Evolutionary conservation across 2,329 filamentous ascomycete genomes (phyloP), one percentile per base, ranked within the genome.

Genomic region (Rhynchosporium graminicola): DNA sequence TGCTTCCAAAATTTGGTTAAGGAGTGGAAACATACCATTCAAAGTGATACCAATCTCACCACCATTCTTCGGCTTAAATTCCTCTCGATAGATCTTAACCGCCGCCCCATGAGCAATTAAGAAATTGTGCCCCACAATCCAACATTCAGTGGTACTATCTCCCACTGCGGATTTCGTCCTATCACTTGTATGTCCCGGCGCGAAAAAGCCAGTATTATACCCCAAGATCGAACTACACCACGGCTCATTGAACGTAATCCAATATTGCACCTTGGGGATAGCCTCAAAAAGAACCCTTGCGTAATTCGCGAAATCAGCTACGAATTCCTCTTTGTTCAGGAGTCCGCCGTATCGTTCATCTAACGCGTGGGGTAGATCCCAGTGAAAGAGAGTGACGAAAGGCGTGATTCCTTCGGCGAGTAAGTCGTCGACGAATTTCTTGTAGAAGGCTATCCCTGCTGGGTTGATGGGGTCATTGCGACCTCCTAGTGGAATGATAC

Each of bases 201-300:
- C 92, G 73, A 93, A 92, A 65, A 86, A 79, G 33, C 92, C 92
- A 47, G 83, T 85, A 73, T 83, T 89, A 77, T 94, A 95, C 42
- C 91, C 91, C 47, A 95, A 82, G 65, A 95, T 87, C 58, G 88
- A 86, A 67, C 86, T 90, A 77, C 91, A 96, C 87, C 90, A 95
- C 3, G 92, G 92, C 79, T 96, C 91, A 75, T 95, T 95, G 79
- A 94, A 92, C 31, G 91, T 95, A 75, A 93, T 91, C 92, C 92
- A 96, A 77, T 91, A 83, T 80, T 92, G 91, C 72, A 92, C 91
- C 76, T 87, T 88, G 59, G 87, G 83, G 55, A 96, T 81, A 0
- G 87, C 84, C 73, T 88, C 82, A 79, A 92, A 96, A 71, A 91
- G 80, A 52, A 91, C 80, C 65, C 88, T 86, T 9, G 91, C 89